A percentile compares a stretch with the other conserved stretches of the same genome.
These are phyloP conservation scores for Rhizopogon rudus DNA, from an alignment of 768 basidiomycete species.

Conservation along the genomic window DNA sequence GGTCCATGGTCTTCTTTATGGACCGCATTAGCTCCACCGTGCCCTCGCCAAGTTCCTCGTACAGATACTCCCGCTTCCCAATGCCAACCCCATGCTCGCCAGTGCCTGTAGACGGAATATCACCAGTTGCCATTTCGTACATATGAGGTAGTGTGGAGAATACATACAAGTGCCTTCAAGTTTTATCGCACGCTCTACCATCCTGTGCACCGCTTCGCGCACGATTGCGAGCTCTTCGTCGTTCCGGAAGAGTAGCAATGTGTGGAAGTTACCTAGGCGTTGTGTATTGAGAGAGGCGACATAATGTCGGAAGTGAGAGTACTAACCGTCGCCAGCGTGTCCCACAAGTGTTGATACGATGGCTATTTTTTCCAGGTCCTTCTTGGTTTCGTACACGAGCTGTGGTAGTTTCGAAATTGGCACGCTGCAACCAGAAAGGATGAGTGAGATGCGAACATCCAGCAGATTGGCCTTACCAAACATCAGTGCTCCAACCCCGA, in stretches of 20 bases:
- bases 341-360: conserved; percentile 66
- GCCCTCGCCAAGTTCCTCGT: conserved; percentile 74
- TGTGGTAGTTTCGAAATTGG: conserved; percentile 63
- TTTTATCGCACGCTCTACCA: conserved; percentile 63
- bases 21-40: conserved; percentile 83
- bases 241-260: conserved; percentile 51
- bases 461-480: conserved; percentile 45
- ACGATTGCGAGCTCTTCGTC: conserved; percentile 47
- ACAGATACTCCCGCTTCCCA: conserved; percentile 79
- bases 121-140: not conserved
- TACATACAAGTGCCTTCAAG: conserved; percentile 70
- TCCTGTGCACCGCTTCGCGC: conserved; percentile 45
- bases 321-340: conserved; percentile 68
- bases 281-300: not conserved
- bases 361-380: conserved; percentile 55
- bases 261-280: conserved; percentile 40
- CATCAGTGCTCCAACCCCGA: conserved; percentile 69
- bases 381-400: conserved; percentile 63
- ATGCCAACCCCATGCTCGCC: conserved; percentile 88
- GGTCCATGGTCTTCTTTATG: conserved; percentile 73
- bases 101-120: conserved; percentile 39
- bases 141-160: not conserved
- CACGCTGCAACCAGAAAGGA: conserved; percentile 31
- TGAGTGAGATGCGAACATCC: not conserved
- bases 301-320: conserved; percentile 18